A percentile compares a stretch with the other conserved stretches of the same genome.
Evolutionary conservation across 2,329 filamentous ascomycete species (phyloP).

Genomic region (Akanthomyces uredinophilus): DNA sequence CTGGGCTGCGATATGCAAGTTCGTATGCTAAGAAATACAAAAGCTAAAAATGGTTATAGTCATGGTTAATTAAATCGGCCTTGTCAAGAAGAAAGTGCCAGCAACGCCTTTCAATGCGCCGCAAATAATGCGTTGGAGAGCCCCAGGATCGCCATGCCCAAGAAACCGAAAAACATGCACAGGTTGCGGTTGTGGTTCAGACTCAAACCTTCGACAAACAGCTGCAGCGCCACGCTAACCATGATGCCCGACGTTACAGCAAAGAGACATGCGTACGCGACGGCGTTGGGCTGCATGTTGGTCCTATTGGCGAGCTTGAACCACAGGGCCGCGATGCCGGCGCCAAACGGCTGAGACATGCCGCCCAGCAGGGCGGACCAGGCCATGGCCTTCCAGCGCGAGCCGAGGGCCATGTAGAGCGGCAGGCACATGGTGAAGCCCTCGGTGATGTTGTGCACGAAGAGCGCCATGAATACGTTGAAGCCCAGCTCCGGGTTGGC

Average conservation of each 20-base stretch:
- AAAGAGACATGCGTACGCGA: conserved; percentile 77
- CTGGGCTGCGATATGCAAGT: neutral
- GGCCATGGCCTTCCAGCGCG: conserved; percentile 73
- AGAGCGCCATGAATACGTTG: conserved; percentile 89
- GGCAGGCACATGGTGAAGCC: conserved; percentile 92
- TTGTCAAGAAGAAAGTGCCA: neutral
- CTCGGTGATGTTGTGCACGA: conserved; percentile 97
- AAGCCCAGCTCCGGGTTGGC: conserved; percentile 84
- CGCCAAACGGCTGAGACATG: conserved; percentile 79
- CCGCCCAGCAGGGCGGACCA: conserved; percentile 83
- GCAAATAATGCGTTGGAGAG: conserved; percentile 80
- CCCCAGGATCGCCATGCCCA: conserved; percentile 84
- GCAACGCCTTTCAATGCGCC: conserved; percentile 28
- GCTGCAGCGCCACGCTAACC: conserved; percentile 83
- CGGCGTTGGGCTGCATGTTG: conserved; percentile 45
- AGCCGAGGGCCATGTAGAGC: conserved; percentile 83
- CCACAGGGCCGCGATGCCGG: conserved; percentile 78
- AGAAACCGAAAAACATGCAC: conserved; percentile 74
- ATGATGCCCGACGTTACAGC: conserved; percentile 89
- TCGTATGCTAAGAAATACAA: neutral
- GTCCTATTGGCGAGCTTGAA: conserved; percentile 63
- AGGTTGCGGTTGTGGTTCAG: conserved; percentile 74
- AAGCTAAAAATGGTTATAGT: neutral
- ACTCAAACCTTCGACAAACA: conserved; percentile 81
- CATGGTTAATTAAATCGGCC: neutral